Evolutionary conservation across 768 basidiomycete species (phyloP), one percentile per base, ranked within the genome.

Genomic region (Serpula lacrymans): DNA sequence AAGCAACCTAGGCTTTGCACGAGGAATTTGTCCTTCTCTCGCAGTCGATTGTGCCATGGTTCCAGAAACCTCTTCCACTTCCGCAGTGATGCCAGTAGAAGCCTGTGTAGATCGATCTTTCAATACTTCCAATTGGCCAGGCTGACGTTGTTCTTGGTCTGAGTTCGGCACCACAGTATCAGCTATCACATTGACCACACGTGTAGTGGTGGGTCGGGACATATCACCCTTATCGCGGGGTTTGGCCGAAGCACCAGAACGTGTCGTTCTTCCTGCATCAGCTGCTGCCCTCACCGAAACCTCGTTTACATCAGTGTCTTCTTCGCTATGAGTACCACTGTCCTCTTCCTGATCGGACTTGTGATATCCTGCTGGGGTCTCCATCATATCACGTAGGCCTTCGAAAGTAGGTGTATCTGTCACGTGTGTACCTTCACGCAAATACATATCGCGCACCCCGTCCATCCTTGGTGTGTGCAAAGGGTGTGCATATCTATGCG

Each of bases 391-490:
- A 2, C 42, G 55, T 2, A 62, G 48, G 18, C 50, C 60, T 37
- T 64, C 55, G 32, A 57, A 53, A 11, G 44, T 38, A 1, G 55
- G 57, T 6, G 54, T 58, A 16, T 50, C 53, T 27, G 42, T 35
- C 17, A 49, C 45, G 7, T 35, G 39, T n/a, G 28, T 25, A 11
- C 8, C 39, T 14, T 47, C 57, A 8, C 33, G 48, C 9, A 50
- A 29, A 41, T 58, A 66, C 52, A 69, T 50, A 29, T 52, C 57
- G 22, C 54, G 48, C 24, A 67, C 44, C 10, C 67, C 68, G 22
- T 59, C 55, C 51, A 67, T 49, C 34, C 45, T 46, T 39, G 70
- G 67, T 7, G 68, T 69, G 12, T 34, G 38, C n/a, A n/a, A n/a
- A n/a, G n/a, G n/a, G 44, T n/a, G n/a, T n/a, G n/a, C n/a, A n/a